Conservation (phyloP, 2,329 filamentous ascomycete species). For the Metarhizium humberi region DNA sequence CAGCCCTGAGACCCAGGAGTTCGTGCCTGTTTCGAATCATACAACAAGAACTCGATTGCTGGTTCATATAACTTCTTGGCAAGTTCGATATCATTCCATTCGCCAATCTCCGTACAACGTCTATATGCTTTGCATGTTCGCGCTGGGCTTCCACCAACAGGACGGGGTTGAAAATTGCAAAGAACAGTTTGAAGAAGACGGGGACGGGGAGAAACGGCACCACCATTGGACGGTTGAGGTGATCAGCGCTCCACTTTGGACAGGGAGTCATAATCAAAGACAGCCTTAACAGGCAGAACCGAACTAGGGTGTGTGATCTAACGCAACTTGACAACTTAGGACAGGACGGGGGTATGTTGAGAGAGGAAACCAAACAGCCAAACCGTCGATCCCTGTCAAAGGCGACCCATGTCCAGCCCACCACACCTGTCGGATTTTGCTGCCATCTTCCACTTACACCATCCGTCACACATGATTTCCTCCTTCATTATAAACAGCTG, state of each 20-base stretch:
- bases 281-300: slow-evolving; percentile 1
- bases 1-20: neutral
- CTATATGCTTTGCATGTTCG: slow-evolving; percentile 2
- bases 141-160: neutral
- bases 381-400: neutral
- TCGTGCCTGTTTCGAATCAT: slow-evolving; percentile 8
- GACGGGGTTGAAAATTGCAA: neutral
- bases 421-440: neutral
- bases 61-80: slow-evolving; percentile 2
- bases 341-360: neutral
- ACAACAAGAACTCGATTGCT: neutral
- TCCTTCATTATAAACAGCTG: neutral
- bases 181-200: neutral
- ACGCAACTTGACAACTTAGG: too few relatives aligned
- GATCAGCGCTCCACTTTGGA: neutral
- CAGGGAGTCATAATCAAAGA: slow-evolving; percentile 5
- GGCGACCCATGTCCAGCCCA: neutral
- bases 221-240: slow-evolving; percentile 1
- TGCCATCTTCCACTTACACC: neutral
- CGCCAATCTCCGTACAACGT: neutral
- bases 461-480: neutral
- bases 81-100: neutral
- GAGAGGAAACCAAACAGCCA: neutral
- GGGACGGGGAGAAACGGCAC: neutral
- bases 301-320: too few relatives aligned